Conservation (phyloP, 1,284 basidiomycete genomes). For the Puccinia coronata region DNA sequence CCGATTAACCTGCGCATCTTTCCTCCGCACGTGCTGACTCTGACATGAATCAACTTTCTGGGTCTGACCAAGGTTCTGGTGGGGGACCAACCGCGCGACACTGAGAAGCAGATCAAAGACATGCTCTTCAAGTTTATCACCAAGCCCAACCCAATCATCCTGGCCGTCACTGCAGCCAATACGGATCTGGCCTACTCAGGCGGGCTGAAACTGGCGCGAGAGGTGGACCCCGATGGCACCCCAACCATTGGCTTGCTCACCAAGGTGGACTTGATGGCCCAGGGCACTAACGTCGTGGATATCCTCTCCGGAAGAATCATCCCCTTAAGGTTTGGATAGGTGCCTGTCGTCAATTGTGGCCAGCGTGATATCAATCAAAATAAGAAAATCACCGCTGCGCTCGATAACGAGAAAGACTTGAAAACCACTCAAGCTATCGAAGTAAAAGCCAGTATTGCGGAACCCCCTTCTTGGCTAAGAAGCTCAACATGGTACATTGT, state of each 20-base stretch:
- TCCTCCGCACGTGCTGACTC: constrained; percentile 92
- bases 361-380: constrained; percentile 91
- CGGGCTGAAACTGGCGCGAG: constrained; percentile 90
- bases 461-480: constrained; percentile 93
- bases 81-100: constrained; percentile 95
- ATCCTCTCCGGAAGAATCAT: constrained; percentile 94
- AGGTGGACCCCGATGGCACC: constrained; percentile 91
- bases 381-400: constrained; percentile 78
- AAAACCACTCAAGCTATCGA: constrained; percentile 87
- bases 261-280: constrained; percentile 97
- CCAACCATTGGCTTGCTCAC: constrained; percentile 97
- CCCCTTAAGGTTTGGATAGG: constrained; percentile 90
- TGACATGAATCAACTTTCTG: constrained; percentile 94
- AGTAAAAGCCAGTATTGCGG: constrained; percentile 94
- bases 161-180: constrained; percentile 94
- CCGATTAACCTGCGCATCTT: constrained; percentile 97
- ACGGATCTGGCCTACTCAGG: constrained; percentile 98
- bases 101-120: constrained; percentile 94
- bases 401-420: constrained; percentile 88
- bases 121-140: constrained; percentile 96
- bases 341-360: constrained; percentile 94
- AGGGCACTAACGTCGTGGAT: constrained; percentile 95
- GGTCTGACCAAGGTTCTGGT: constrained; percentile 92
- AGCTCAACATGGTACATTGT: constrained; percentile 80
- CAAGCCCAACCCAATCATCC: constrained; percentile 77